Conservation (phyloP, 345 rosid species). For the Euphorbia tirucalli region DNA sequence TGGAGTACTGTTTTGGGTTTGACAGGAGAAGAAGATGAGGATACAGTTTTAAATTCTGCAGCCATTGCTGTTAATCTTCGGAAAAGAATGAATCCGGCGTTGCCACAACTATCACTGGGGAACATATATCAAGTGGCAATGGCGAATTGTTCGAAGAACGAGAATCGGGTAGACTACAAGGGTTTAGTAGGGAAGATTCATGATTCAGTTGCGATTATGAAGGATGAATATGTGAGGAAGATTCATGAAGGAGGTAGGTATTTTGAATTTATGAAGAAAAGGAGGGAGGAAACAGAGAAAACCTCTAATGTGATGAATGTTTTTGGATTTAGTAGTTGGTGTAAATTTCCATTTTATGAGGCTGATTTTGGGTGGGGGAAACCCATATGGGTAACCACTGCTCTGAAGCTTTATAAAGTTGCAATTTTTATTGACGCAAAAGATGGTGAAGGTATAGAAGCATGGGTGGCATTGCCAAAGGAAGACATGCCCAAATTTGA, state of each 20-base stretch:
- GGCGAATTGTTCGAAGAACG: slow-evolving; percentile 9
- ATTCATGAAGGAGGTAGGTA: slow-evolving; percentile 15
- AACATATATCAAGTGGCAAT: slow-evolving; percentile 22
- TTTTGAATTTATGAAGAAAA: not conserved
- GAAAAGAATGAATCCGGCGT: slow-evolving; percentile 22
- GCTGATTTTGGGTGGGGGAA: slow-evolving; percentile 38
- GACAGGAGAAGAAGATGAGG: not conserved
- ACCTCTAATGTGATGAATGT: not conserved
- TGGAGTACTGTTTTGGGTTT: not conserved
- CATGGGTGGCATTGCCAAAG: slow-evolving; percentile 25
- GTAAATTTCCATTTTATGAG: slow-evolving; percentile 26
- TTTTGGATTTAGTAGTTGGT: slow-evolving; percentile 24
- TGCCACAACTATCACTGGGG: slow-evolving; percentile 20
- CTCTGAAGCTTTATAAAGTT: not conserved
- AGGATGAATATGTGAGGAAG: slow-evolving; percentile 18
- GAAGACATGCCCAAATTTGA: slow-evolving; percentile 27
- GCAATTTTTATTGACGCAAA: slow-evolving; percentile 15
- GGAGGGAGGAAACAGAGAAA: not conserved
- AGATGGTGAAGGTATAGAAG: slow-evolving; percentile 30
- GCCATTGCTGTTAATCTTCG: slow-evolving; percentile 13
- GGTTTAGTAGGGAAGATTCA: slow-evolving; percentile 15
- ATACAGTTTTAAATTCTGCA: not conserved
- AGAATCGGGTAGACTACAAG: not conserved
- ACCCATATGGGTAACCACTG: slow-evolving; percentile 24
- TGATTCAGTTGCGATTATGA: slow-evolving; percentile 10